Evolutionary conservation across 495 filamentous ascomycete genomes (phyloP), one percentile per base, ranked within the genome.

Genomic region (Penicillium subrubescens): DNA sequence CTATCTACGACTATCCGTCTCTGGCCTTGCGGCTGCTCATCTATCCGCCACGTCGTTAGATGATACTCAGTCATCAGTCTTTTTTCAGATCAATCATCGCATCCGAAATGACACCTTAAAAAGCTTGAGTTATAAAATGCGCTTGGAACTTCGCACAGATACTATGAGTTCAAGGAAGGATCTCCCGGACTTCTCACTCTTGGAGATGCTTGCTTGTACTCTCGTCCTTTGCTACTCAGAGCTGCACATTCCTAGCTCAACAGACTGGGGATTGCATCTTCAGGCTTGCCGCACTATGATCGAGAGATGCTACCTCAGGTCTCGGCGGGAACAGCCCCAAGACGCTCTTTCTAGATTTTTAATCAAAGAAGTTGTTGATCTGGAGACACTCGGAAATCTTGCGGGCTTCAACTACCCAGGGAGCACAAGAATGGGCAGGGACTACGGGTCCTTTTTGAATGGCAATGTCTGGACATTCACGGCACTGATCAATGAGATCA

Each of bases 21-120:
- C 66, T 14, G 58, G 63, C 33, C 60, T 66, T 21, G 66, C 69
- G 4, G 69, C 69, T 4, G 61, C 69, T 33, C 69, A 71, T 60
- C 46, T 71, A 48, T 64, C 63, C 2, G 60, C 65, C 29, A 67
- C 67, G 41, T 63, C 61, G 23, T 3, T 57, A 44, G 67, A 62
- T 11, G 48, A 60, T 27, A 65, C 54, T 33, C 57, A 35, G 53
- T 57, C 51, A 23, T 65, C 44, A 31, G 53, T 43, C 41, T 63
- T 50, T 35, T 44, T 57, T 57, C 59, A 60, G 25, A 50, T 62
- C 6, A 60, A 65, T 21, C 50, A 60, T 19, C 15, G 48, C 29
- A 43, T 71, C 14, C 59, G 68, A 12, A 39, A 71, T 54, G 37
- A 60, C 10, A 61, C 35, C n/a, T 35, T 71, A 15, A 54, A 41